Evolutionary conservation across 1,139 yeast genomes (phyloP).

Genomic region (Blastobotrys petasosporus): DNA sequence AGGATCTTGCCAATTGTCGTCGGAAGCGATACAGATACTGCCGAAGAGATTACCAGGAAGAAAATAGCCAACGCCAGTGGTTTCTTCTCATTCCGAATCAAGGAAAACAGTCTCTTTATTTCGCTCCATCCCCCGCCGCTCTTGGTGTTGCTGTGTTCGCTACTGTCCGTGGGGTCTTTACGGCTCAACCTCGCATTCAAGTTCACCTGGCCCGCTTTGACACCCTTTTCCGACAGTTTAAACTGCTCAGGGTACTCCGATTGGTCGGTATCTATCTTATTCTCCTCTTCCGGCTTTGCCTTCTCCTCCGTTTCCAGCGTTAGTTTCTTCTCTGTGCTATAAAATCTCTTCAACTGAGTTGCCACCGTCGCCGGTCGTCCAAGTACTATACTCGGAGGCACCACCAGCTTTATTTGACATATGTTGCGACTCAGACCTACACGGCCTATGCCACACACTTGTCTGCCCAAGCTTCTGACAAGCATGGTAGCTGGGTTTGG

Average conservation of each 20-base stretch:
- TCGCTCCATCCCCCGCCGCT: constrained; percentile 41
- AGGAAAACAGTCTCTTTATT: constrained; percentile 42
- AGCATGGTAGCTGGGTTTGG: too few relatives aligned
- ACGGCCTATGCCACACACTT: too few relatives aligned
- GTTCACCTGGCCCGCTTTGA: constrained; percentile 32
- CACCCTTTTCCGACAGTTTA: constrained; percentile 28
- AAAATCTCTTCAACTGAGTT: background rate
- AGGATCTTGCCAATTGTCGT: constrained; percentile 70
- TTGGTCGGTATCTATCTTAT: background rate
- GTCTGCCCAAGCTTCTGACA: too few relatives aligned
- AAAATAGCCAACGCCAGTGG: constrained; percentile 54
- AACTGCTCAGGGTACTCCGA: constrained; percentile 10
- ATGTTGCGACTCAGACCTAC: too few relatives aligned
- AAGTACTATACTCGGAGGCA: too few relatives aligned
- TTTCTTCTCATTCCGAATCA: constrained; percentile 47
- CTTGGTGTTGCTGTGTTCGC: constrained; percentile 17
- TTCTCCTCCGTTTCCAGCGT: background rate
- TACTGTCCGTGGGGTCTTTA: constrained; percentile 5
- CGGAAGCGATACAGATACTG: constrained; percentile 70
- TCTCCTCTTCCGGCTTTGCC: background rate
- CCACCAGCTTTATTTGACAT: too few relatives aligned
- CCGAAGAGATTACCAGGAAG: constrained; percentile 53
- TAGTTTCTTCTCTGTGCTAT: background rate
- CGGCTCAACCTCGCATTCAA: constrained; percentile 30
- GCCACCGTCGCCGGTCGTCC: too few relatives aligned